These are phyloP conservation scores for Paraconiothyrium brasiliense DNA, from an alignment of 2,329 filamentous ascomycete species.

Conservation along the genomic window DNA sequence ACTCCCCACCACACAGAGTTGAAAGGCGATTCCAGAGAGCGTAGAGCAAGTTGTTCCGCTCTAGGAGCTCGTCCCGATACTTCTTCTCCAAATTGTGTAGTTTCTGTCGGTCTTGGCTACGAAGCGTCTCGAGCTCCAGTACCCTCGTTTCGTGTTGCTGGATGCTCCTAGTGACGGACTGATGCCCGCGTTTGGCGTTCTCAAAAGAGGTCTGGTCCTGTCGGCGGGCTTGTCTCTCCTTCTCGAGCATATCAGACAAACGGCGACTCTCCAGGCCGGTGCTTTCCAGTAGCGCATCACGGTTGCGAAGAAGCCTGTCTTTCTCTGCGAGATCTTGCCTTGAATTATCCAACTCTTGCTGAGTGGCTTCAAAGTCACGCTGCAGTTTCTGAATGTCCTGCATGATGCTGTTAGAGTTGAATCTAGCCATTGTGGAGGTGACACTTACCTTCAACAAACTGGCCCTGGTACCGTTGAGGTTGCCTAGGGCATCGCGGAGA, in stretches of 20 bases:
- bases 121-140: slow-evolving; percentile 82
- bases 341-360: slow-evolving; percentile 81
- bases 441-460: slow-evolving; percentile 77
- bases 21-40: slow-evolving; percentile 91
- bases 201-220: slow-evolving; percentile 90
- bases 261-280: slow-evolving; percentile 87
- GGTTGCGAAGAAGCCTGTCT: slow-evolving; percentile 87
- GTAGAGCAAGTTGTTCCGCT: slow-evolving; percentile 88
- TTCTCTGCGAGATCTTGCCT: slow-evolving; percentile 86
- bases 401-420: slow-evolving; percentile 27
- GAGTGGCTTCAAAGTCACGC: slow-evolving; percentile 83
- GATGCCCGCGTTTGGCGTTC: slow-evolving; percentile 84
- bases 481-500: slow-evolving; percentile 84
- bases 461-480: slow-evolving; percentile 84
- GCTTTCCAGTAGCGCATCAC: slow-evolving; percentile 86
- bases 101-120: slow-evolving; percentile 79
- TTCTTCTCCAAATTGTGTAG: slow-evolving; percentile 79
- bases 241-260: slow-evolving; percentile 86
- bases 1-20: slow-evolving; percentile 86
- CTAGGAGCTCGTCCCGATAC: slow-evolving; percentile 85
- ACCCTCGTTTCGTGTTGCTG: slow-evolving; percentile 86
- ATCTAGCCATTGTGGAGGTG: slow-evolving; percentile 16
- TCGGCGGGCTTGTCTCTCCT: slow-evolving; percentile 84
- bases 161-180: slow-evolving; percentile 85
- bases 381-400: slow-evolving; percentile 87